Evolutionary conservation across 148 eudicot species (phyloP), one percentile per base, ranked within the genome.

Genomic region (Tetragonia tetragonoides): DNA sequence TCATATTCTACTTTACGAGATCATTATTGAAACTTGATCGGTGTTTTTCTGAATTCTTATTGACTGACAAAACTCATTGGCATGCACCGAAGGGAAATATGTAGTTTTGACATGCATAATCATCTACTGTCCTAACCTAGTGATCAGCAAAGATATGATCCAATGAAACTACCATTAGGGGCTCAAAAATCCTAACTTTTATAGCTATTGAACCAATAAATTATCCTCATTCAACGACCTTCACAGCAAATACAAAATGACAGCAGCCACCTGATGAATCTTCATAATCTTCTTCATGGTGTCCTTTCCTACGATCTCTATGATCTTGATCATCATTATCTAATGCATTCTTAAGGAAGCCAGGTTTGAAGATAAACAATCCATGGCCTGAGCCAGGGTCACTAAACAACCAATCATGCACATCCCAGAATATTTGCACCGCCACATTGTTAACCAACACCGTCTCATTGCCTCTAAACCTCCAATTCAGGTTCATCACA

Each of bases 381-480:
- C 76, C 83, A 44, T 81, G 83, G 18, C 76, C 76, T 41, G 80
- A 76, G 5, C 80, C 79, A 2, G 71, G 66, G 23, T 24, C 24
- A 37, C 72, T 34, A 47, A 81, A 81, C 66, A 81, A 38, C 84
- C 84, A 81, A 66, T 81, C 84, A 71, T 81, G 73, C n/a, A 81
- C 84, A 72, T 81, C 84, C 84, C 84, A 81, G 46, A 81, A 81
- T 42, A 81, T 77, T 54, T 81, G 84, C 15, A 81, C 57, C 6
- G 84, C 80, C 5, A 81, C 77, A 72, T 77, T 77, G 40, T 81
- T 81, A 12, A 81, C 80, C 42, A 81, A 44, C 34, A 66, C 77
- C 2, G 84, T 81, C 68, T 81, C 80, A 57, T 76, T 81, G 4
- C 84, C 84, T 72, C 84, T 76, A 18, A 81, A 81, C 24, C 80